These are phyloP conservation scores for Heterobasidion irregulare DNA, from an alignment of 1,284 basidiomycete species.

Conservation along the genomic window DNA sequence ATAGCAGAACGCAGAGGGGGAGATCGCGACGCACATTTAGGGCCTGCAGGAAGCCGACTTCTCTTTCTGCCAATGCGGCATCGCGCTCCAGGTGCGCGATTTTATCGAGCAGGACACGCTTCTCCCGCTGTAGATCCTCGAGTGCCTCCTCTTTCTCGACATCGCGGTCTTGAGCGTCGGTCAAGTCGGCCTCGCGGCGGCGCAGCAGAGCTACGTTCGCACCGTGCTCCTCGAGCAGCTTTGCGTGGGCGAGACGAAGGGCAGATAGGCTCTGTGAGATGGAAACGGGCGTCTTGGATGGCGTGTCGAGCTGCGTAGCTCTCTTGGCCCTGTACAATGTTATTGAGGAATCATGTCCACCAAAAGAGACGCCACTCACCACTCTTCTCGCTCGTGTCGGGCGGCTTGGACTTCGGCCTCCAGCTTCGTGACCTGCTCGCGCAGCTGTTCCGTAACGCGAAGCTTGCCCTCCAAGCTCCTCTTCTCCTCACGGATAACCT, in stretches of 20 bases:
- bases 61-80: slow-evolving; percentile 41
- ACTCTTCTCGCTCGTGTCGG: slow-evolving; percentile 44
- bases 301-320: slow-evolving; percentile 23
- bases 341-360: background rate
- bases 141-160: slow-evolving; percentile 25
- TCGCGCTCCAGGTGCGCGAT: slow-evolving; percentile 37
- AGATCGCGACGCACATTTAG: slow-evolving; percentile 41
- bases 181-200: slow-evolving; percentile 41
- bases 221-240: slow-evolving; percentile 58
- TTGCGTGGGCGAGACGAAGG: slow-evolving; percentile 52
- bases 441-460: slow-evolving; percentile 41
- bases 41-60: slow-evolving; percentile 54
- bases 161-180: slow-evolving; percentile 26
- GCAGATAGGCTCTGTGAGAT: slow-evolving; percentile 45
- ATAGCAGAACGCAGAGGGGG: background rate
- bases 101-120: slow-evolving; percentile 33
- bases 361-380: slow-evolving; percentile 24
- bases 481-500: slow-evolving; percentile 72
- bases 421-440: slow-evolving; percentile 45
- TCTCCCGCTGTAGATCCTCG: slow-evolving; percentile 26
- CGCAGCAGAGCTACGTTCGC: slow-evolving; percentile 39
- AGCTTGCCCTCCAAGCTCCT: slow-evolving; percentile 53
- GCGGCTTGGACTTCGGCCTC: slow-evolving; percentile 58
- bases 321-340: slow-evolving; percentile 28
- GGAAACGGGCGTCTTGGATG: slow-evolving; percentile 40